These are phyloP conservation scores for Naganishia sp. DNA, from an alignment of 1,284 basidiomycete species.

Conservation along the genomic window DNA sequence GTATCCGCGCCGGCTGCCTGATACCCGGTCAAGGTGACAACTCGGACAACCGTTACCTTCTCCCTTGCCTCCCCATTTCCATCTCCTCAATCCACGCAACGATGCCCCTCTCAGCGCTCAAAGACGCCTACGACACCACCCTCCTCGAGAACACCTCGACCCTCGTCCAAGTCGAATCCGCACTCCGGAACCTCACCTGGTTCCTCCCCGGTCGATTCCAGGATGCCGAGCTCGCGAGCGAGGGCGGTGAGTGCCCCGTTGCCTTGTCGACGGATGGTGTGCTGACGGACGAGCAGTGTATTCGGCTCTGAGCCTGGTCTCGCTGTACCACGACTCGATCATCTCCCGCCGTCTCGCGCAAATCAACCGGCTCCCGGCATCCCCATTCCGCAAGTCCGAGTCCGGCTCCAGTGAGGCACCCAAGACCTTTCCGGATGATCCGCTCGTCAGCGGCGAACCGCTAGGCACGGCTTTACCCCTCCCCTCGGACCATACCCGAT, in stretches of 20 bases:
- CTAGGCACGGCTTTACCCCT: conserved; percentile 35
- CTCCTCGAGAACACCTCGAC: conserved; percentile 78
- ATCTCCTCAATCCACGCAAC: not conserved
- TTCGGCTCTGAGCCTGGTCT: conserved; percentile 48
- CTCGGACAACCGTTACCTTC: not conserved
- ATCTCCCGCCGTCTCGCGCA: conserved; percentile 65
- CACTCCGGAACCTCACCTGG: conserved; percentile 86
- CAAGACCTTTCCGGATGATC: not conserved
- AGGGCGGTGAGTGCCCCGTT: conserved; percentile 73
- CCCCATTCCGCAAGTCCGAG: conserved; percentile 43
- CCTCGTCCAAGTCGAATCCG: conserved; percentile 83
- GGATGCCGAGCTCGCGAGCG: conserved; percentile 90
- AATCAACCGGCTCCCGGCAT: conserved; percentile 65
- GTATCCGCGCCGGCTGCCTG: too few relatives aligned
- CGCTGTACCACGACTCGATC: conserved; percentile 75
- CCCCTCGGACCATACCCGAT: conserved; percentile 55
- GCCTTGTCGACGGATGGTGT: conserved; percentile 53
- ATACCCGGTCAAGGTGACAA: too few relatives aligned
- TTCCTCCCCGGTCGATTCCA: conserved; percentile 93
- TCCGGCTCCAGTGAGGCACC: too few relatives aligned
- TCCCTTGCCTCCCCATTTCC: not conserved
- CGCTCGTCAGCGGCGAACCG: not conserved
- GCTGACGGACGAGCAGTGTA: conserved; percentile 42
- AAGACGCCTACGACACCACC: conserved; percentile 70
- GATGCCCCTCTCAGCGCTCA: conserved; percentile 30